phyloP scores from a whole-genome alignment of 73 alveolate genomes.

The Paraurostyla sp. region DNA sequence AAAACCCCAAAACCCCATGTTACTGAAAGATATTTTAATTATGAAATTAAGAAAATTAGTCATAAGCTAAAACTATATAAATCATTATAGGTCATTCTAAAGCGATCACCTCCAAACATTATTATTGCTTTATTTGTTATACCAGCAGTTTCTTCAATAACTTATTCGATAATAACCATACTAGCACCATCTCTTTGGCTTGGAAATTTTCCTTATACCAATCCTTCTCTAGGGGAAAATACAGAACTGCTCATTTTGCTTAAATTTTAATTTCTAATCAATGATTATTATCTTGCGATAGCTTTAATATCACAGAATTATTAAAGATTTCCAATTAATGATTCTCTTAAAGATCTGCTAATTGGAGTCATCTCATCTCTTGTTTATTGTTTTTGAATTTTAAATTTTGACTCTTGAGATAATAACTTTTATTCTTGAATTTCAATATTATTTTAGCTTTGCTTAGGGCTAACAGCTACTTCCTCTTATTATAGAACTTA shows the following conservation, averaged over 20 bases:
- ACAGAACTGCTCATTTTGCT: no score
- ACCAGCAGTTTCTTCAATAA: not conserved
- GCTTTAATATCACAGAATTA: constrained; percentile 18
- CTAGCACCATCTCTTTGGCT: constrained; percentile 27
- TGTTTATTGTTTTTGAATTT: not conserved
- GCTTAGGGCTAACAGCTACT: no score
- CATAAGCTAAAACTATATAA: not conserved
- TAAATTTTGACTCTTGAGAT: not conserved
- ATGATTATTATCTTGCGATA: not conserved
- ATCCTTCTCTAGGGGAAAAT: constrained; percentile 9
- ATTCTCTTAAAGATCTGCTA: not conserved
- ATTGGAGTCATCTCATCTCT: constrained; percentile 18
- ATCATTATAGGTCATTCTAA: constrained; percentile 52
- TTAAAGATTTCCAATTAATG: not conserved
- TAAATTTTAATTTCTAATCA: not conserved
- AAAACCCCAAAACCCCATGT: constrained; percentile 31
- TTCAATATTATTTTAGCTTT: no score
- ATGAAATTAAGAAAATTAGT: not conserved
- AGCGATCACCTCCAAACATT: constrained; percentile 59
- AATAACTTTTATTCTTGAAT: not conserved
- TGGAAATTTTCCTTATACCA: not conserved
- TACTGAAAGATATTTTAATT: not conserved
- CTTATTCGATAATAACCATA: not conserved
- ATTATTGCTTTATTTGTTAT: not conserved
- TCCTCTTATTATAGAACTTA: no score